Percentiles rank a stretch among this genome's conserved stretches.
These are phyloP conservation scores for Brasenia schreberi DNA, from an alignment of 164 flowering plant species.

Conservation along the genomic window DNA sequence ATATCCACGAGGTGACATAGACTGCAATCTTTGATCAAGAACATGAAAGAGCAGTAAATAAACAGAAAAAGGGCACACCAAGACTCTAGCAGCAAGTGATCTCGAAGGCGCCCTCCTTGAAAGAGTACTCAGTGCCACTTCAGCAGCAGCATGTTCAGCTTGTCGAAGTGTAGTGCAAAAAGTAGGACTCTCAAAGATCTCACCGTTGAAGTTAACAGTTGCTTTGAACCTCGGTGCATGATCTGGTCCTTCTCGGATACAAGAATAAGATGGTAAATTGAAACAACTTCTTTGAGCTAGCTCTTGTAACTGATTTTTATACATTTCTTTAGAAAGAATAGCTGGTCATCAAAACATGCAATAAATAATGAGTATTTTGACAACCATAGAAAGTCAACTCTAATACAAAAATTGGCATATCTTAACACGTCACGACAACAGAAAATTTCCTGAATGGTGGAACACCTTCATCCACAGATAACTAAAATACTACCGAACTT, in stretches of 20 bases:
- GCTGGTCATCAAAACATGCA: too few relatives aligned
- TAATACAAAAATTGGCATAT: too few relatives aligned
- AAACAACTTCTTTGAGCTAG: slow-evolving; percentile 66
- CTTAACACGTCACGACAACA: too few relatives aligned
- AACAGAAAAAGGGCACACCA: slow-evolving; percentile 18
- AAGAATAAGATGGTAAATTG: slow-evolving; percentile 52
- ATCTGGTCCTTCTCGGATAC: slow-evolving; percentile 59
- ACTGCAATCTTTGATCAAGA: not conserved
- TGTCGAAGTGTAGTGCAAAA: slow-evolving; percentile 46
- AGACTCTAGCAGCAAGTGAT: slow-evolving; percentile 41
- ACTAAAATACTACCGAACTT: too few relatives aligned
- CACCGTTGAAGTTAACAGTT: slow-evolving; percentile 54
- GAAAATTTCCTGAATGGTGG: too few relatives aligned
- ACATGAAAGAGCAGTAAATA: not conserved
- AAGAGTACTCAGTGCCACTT: slow-evolving; percentile 39
- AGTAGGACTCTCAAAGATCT: slow-evolving; percentile 47
- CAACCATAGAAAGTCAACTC: too few relatives aligned
- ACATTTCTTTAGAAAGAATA: slow-evolving; percentile 28
- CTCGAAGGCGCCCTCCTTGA: slow-evolving; percentile 43
- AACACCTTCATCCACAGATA: too few relatives aligned
- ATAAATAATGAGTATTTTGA: too few relatives aligned
- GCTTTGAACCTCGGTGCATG: slow-evolving; percentile 72
- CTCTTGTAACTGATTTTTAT: slow-evolving; percentile 55
- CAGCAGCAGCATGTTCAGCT: slow-evolving; percentile 65
- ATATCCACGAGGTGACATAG: too few relatives aligned